Conservation (phyloP, 2,329 filamentous ascomycete genomes). For the Phoma sp. region DNA sequence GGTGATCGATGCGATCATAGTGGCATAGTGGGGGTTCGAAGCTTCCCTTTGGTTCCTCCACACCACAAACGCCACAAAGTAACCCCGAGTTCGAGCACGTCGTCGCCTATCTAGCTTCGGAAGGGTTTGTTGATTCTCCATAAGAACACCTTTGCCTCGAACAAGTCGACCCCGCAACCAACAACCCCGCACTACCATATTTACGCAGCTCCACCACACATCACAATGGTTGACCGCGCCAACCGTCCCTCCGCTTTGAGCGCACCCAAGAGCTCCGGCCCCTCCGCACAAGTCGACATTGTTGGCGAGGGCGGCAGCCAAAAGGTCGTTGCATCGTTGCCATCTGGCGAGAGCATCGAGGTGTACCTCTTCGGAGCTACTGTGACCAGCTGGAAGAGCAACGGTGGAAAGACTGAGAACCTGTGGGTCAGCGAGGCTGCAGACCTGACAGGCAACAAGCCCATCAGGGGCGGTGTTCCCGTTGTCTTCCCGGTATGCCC, state of each 20-base stretch:
- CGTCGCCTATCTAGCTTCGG: constrained; percentile 7
- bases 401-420: constrained; percentile 73
- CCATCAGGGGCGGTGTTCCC: constrained; percentile 89
- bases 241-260: constrained; percentile 78
- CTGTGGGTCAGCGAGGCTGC: constrained; percentile 84
- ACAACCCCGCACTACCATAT: constrained; percentile 10
- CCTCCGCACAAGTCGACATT: constrained; percentile 74
- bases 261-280: constrained; percentile 65
- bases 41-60: constrained; percentile 22
- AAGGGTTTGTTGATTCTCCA: not conserved
- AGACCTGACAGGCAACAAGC: constrained; percentile 82
- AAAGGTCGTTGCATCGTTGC: constrained; percentile 78
- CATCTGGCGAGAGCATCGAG: constrained; percentile 84
- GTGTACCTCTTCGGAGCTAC: constrained; percentile 92
- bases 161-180: not conserved
- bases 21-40: constrained; percentile 33
- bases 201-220: constrained; percentile 8
- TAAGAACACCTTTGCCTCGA: not conserved
- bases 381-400: constrained; percentile 90
- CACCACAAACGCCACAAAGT: constrained; percentile 22
- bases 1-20: constrained; percentile 22
- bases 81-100: constrained; percentile 2
- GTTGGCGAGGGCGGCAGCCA: constrained; percentile 73
- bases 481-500: constrained; percentile 84
- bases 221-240: constrained; percentile 76